phyloP scores from a whole-genome alignment of 208 protist species.

The Acanthamoeba castellanii region DNA sequence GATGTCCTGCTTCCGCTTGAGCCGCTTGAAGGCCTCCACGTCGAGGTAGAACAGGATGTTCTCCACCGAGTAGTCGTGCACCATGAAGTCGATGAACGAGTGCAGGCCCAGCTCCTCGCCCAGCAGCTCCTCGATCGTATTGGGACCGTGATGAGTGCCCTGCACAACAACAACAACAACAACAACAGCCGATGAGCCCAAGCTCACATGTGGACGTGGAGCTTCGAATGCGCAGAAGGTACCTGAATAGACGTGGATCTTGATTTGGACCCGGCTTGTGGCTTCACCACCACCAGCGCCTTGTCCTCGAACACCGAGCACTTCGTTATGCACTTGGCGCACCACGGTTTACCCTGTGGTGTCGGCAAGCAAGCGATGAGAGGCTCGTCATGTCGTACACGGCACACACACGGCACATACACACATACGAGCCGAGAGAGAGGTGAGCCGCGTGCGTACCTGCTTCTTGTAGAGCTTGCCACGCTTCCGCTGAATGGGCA shows the following conservation, averaged over 20 bases:
- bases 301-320: slow-evolving; percentile 58
- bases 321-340: slow-evolving; percentile 42
- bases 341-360: slow-evolving; percentile 29
- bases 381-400: background rate
- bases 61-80: slow-evolving; percentile 9
- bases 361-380: background rate
- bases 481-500: slow-evolving; percentile 8
- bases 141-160: background rate
- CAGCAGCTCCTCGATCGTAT: slow-evolving; percentile 30
- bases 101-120: background rate
- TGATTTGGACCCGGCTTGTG: background rate
- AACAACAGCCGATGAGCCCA: background rate
- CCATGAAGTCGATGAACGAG: slow-evolving; percentile 42
- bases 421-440: background rate
- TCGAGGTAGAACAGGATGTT: slow-evolving; percentile 60
- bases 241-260: background rate
- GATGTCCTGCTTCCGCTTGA: slow-evolving; percentile 66
- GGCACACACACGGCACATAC: background rate
- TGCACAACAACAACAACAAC: background rate
- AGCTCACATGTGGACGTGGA: background rate
- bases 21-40: slow-evolving; percentile 62
- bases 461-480: slow-evolving; percentile 21
- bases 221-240: background rate
- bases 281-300: background rate
- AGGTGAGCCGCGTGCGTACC: background rate